Evolutionary conservation across 768 basidiomycete species (phyloP), one percentile per base, ranked within the genome.

Genomic region (Boletus vinaceobasis): DNA sequence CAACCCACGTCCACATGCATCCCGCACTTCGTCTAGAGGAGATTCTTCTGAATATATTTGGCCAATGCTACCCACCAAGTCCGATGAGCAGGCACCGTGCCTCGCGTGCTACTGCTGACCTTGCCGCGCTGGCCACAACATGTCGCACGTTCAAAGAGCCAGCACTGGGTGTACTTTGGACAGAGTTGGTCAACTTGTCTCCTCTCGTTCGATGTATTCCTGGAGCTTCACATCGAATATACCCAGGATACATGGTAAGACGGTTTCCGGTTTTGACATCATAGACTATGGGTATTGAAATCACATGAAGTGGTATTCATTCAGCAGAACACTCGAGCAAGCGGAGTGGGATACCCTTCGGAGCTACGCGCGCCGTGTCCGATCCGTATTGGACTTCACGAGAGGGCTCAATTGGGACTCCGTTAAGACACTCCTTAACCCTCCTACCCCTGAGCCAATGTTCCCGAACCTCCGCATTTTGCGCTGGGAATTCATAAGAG

Each of bases 401-500:
- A 43, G 43, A 33, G 62, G 55, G 43, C 61, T 64, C 43, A 47
- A 57, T 17, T 61, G 54, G 53, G 59, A 61, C 6, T 61, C 59
- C 11, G 54, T 64, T 13, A 64, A 54, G 10, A 49, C 37, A 9
- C 46, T 63, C n/a, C 45, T 60, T 19, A 40, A 64, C 23, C 62
- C 61, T 37, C 52, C 62, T 17, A 48, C 48, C 19, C 36, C 49
- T 13, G 61, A 50, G 7, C 62, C 61, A 29, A 23, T 62, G 38
- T 62, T 62, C 26, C 61, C 61, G 7, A 60, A 63, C 36, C 61
- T 62, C 29, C 61, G 61, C n/a, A 17, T 40, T 3, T n/a, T 62
- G 45, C 61, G 48, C n/a, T 62, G 61, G 61, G 61, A 62, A 23
- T 62, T 63, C 38, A 19, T 63, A 6, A 37, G 36, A 35, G 58